phyloP scores from a whole-genome alignment of 164 flowering plant species.

The Piper longum region DNA sequence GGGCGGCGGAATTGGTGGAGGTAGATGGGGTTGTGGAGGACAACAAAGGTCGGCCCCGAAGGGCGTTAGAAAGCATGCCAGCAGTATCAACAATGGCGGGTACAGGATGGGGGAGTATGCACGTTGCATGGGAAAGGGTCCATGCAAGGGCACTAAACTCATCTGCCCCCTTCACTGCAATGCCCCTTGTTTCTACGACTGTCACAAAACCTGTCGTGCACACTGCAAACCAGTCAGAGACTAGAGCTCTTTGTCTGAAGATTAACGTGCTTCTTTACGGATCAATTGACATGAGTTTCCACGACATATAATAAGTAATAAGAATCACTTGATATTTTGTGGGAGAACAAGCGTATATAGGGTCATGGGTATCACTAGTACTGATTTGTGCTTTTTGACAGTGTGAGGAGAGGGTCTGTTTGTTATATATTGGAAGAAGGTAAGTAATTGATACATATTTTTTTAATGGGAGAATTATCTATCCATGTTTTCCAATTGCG shows the following conservation, averaged over 20 bases:
- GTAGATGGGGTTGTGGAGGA: background rate
- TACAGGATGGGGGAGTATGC: constrained; percentile 9
- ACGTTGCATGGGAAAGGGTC: constrained; percentile 8
- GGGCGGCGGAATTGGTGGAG: background rate
- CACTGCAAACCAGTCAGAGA: constrained; percentile 1
- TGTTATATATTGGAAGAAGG: too few relatives aligned
- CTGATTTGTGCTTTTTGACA: too few relatives aligned
- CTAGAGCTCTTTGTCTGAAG: background rate
- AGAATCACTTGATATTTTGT: too few relatives aligned
- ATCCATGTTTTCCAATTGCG: too few relatives aligned
- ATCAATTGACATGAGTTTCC: background rate
- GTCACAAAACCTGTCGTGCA: constrained; percentile 5
- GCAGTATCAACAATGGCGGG: background rate
- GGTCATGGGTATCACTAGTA: too few relatives aligned
- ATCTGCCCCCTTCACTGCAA: constrained; percentile 8
- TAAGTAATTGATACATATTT: too few relatives aligned
- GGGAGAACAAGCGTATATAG: too few relatives aligned
- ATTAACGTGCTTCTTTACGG: background rate
- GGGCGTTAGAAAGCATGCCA: background rate
- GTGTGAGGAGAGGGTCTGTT: too few relatives aligned
- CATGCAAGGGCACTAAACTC: constrained; percentile 9
- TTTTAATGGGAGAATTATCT: too few relatives aligned
- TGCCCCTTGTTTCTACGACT: constrained; percentile 8
- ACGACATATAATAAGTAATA: too few relatives aligned
- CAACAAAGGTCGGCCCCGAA: background rate